Base-by-base conservation (phyloP, 2,329 filamentous ascomycete species). In the Arachnomyces sp. region DNA sequence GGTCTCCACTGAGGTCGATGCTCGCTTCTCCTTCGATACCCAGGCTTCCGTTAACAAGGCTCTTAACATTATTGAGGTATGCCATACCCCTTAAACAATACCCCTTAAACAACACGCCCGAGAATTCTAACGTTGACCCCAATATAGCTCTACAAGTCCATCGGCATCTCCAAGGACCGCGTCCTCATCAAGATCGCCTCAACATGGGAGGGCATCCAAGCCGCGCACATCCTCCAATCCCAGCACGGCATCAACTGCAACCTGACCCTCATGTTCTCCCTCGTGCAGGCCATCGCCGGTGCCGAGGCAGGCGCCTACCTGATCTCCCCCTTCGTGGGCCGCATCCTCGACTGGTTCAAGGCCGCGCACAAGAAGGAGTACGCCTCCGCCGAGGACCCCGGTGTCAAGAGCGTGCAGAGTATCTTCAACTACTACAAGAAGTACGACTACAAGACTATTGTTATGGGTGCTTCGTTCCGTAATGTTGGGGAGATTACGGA, bases 341-440 rank as follows among this genome's bases (percentile, higher is more conserved):
- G 92, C 65, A 98, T 98, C 64, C 84, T 98, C 55, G 92, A 98
- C 74, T 98, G 90, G 90, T 95, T 82, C 85, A 98, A 98, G 86
- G 86, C 86, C 44, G 73, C 81, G 56, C 85, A 81, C 67, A 94
- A 94, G 82, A 89, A 93, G 79, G 84, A 92, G 54, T 98, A 89
- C 81, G 60, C 74, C 64, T 78, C 87, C 66, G 73, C 84, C 68
- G 85, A 94, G 67, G 92, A 98, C 75, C 92, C 92, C 43, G 92
- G 92, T 75, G 92, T 98, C 68, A 78, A 86, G 73, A 90, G 84
- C 52, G 92, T 98, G 62, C 77, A 90, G 77, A 64, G 59, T 68
- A 98, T 98, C 74, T 98, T 83, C 81, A 92, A 98, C 80, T 98
- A 98, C 85, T 98, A 98, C 84, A 98, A 98, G 86, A 96, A 96